phyloP scores from a whole-genome alignment of 768 basidiomycete species.

The Tylopilus rubrobrunneus region DNA sequence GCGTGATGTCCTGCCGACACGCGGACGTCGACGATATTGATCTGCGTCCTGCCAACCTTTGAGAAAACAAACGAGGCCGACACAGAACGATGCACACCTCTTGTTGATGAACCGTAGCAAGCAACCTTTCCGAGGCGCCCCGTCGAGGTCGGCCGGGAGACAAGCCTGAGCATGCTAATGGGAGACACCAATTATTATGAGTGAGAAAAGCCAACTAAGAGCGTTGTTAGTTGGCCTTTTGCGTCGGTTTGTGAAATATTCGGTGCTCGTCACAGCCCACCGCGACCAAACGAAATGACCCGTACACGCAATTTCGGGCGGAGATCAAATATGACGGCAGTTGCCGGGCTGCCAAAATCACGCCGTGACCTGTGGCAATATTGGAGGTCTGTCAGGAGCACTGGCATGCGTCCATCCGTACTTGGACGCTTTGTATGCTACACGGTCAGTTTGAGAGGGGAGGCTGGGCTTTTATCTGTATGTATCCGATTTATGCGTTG shows the following conservation, averaged over 20 bases:
- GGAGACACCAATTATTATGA: conserved; percentile 14
- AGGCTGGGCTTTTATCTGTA: too few relatives aligned
- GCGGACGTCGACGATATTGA: conserved; percentile 63
- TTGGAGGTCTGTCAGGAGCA: too few relatives aligned
- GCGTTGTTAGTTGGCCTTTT: conserved; percentile 6
- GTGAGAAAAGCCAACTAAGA: conserved; percentile 18
- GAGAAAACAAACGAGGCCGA: background rate
- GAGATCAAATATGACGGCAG: conserved; percentile 17
- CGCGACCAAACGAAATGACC: conserved; percentile 30
- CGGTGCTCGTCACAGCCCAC: conserved; percentile 42
- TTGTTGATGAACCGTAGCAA: conserved; percentile 36
- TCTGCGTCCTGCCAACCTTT: conserved; percentile 44
- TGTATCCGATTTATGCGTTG: too few relatives aligned
- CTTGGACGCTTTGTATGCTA: too few relatives aligned
- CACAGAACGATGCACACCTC: conserved; percentile 22
- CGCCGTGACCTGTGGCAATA: too few relatives aligned
- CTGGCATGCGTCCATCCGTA: too few relatives aligned
- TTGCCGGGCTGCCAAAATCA: conserved; percentile 1
- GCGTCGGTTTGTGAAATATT: conserved; percentile 6
- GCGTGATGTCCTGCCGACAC: conserved; percentile 75
- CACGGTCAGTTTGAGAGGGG: too few relatives aligned
- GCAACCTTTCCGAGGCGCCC: conserved; percentile 67
- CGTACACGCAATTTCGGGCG: conserved; percentile 14
- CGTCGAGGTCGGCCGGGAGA: conserved; percentile 62
- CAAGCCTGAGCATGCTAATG: conserved; percentile 61